Base-by-base conservation (phyloP, 2,329 filamentous ascomycete genomes). In the Fusarium xyrophilum region DNA sequence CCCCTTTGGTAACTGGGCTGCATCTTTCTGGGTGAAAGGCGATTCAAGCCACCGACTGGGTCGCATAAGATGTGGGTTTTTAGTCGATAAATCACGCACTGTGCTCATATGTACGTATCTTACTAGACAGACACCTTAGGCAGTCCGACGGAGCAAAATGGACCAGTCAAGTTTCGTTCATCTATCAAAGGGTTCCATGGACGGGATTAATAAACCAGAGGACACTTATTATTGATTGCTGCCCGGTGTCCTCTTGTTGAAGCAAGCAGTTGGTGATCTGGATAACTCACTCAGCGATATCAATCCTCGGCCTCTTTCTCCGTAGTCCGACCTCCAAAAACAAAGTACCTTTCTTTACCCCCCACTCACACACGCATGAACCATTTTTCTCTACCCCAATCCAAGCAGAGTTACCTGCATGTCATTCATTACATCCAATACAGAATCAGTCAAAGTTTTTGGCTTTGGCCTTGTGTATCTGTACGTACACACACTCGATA, bases 51-150 rank as follows among this genome's bases (percentile, higher is more conserved):
- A 62, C 38, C 57, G 57, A 60, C 66, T 69, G 63, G 66, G 62
- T 59, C 66, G 66, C 66, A 69, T 68, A 69, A 64, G 28, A 59
- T 50, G 66, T 69, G 66, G 66, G 50, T 47, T 68, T 42, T 47
- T 43, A 57, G 58, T 44, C 32, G 23, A 25, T 60, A 68, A 56
- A 60, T 53, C 42, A 56, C 68, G 61, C 68, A 70, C 68, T 70
- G 68, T 70, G 60, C 55, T 55, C 39, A 47, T 39, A 65, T 48
- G 33, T 46, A 65, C 48, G 51, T 48, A 63, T 38, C 32, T 35
- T 44, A 42, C 52, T 32, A n/a, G n/a, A n/a, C n/a, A n/a, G n/a
- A n/a, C n/a, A n/a, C n/a, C n/a, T n/a, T 25, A 43, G 56, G 42
- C 33, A 33, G 14, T 33, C 51, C 39, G 38, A 44, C 28, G 43